Evolutionary conservation across 345 rosid species (phyloP).

Genomic region (Aegle marmelos): DNA sequence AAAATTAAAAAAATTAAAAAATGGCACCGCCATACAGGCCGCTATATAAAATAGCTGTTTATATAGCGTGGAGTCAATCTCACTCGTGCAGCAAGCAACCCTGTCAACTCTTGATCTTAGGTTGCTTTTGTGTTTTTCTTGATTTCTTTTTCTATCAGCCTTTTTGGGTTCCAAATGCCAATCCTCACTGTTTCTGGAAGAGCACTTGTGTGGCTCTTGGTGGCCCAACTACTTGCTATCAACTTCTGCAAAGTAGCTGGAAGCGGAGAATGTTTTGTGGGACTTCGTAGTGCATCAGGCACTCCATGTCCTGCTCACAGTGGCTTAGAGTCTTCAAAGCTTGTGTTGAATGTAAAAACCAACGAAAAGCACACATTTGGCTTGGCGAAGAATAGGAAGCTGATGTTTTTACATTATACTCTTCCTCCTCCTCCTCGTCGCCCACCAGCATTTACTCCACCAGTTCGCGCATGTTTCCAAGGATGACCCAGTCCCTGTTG

Average conservation of each 20-base stretch:
- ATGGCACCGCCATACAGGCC: no score
- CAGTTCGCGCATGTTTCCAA: no score
- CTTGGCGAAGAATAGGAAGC: conserved; percentile 53
- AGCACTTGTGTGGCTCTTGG: conserved; percentile 41
- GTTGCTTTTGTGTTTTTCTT: neutral
- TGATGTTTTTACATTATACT: conserved; percentile 52
- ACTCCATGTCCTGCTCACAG: conserved; percentile 56
- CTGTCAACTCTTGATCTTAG: no score
- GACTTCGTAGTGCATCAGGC: conserved; percentile 60
- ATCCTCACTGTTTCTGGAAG: conserved; percentile 34
- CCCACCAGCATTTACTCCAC: no score
- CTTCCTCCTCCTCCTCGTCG: no score
- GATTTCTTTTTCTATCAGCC: neutral
- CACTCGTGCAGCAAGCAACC: no score
- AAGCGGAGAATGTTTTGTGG: conserved; percentile 73
- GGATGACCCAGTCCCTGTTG: no score
- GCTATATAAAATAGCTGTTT: no score
- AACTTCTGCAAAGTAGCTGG: conserved; percentile 62
- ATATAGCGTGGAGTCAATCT: no score
- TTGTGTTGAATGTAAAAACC: conserved; percentile 39
- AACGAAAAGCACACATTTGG: conserved; percentile 52
- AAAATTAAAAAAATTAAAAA: no score
- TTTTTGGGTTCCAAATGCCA: conserved; percentile 45
- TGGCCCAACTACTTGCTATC: neutral
- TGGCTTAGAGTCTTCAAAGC: conserved; percentile 52